phyloP scores from a whole-genome alignment of 352 stramenopile genomes.

The Phytophthora palmivora region DNA sequence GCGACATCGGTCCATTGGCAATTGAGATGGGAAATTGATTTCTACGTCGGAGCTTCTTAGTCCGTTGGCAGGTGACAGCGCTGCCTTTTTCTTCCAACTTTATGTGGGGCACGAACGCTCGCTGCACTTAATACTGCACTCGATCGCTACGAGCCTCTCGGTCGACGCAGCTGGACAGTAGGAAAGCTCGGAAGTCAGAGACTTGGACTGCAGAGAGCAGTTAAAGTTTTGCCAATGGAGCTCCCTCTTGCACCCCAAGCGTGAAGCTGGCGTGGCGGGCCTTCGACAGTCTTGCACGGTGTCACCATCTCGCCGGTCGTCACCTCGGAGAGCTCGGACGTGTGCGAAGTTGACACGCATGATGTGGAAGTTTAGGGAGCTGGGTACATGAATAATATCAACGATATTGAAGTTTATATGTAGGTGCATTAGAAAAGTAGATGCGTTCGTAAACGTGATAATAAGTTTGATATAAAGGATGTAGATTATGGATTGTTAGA shows the following conservation, averaged over 20 bases:
- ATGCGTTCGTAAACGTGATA: not conserved
- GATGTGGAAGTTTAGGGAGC: too few relatives aligned
- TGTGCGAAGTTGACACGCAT: slow-evolving; percentile 5
- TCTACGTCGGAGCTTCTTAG: slow-evolving; percentile 16
- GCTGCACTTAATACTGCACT: slow-evolving; percentile 29
- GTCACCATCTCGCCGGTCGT: slow-evolving; percentile 24
- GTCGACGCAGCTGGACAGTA: slow-evolving; percentile 18
- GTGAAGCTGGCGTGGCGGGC: slow-evolving; percentile 23
- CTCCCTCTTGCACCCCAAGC: not conserved
- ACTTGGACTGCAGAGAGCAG: slow-evolving; percentile 4
- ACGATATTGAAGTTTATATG: not conserved
- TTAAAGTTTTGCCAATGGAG: not conserved
- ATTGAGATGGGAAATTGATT: slow-evolving; percentile 23
- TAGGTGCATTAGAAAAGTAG: not conserved
- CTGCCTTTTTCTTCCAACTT: slow-evolving; percentile 43
- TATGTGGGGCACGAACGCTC: slow-evolving; percentile 23
- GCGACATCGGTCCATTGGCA: slow-evolving; percentile 17
- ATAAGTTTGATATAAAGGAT: not conserved
- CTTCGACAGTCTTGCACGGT: not conserved
- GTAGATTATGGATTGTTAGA: too few relatives aligned
- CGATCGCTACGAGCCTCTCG: slow-evolving; percentile 16
- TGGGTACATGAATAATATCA: slow-evolving; percentile 14
- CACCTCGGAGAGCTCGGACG: slow-evolving; percentile 21
- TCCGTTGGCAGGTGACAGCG: slow-evolving; percentile 23
- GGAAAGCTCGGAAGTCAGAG: slow-evolving; percentile 25